phyloP scores from a whole-genome alignment of 805 yeast species.

The Tetrapisispora arboricola region DNA sequence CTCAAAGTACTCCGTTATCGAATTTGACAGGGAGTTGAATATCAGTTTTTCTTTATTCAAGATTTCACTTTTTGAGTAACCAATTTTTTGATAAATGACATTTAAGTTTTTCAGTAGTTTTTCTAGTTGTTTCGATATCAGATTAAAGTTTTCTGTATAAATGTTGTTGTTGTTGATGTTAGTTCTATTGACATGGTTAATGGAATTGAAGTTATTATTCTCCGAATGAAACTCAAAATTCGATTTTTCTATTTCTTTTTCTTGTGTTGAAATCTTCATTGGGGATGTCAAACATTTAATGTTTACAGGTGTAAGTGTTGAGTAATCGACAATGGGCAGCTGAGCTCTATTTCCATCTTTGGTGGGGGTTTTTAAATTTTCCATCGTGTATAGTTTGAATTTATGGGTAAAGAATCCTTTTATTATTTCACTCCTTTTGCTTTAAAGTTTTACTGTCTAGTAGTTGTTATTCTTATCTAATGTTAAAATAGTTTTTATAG shows the following conservation, averaged over 20 bases:
- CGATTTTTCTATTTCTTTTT: neutral
- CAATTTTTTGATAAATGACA: constrained; percentile 41
- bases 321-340: neutral
- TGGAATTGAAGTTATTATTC: neutral
- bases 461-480: too few relatives aligned
- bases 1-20: constrained; percentile 35
- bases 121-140: constrained; percentile 25
- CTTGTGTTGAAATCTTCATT: constrained; percentile 3
- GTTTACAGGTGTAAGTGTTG: constrained; percentile 5
- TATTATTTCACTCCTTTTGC: too few relatives aligned
- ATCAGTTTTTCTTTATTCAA: constrained; percentile 39
- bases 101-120: constrained; percentile 34
- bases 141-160: constrained; percentile 24
- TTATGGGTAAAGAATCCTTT: too few relatives aligned
- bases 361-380: neutral
- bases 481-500: too few relatives aligned
- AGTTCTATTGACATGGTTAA: neutral
- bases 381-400: neutral
- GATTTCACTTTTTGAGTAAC: constrained; percentile 43
- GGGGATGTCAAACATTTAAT: constrained; percentile 11
- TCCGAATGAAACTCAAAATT: neutral
- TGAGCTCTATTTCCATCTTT: neutral
- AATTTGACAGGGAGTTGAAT: constrained; percentile 39
- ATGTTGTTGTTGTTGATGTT: constrained; percentile 1
- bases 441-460: too few relatives aligned